Conservation (phyloP, 73 alveolate genomes). For the Stentor coeruleus region DNA sequence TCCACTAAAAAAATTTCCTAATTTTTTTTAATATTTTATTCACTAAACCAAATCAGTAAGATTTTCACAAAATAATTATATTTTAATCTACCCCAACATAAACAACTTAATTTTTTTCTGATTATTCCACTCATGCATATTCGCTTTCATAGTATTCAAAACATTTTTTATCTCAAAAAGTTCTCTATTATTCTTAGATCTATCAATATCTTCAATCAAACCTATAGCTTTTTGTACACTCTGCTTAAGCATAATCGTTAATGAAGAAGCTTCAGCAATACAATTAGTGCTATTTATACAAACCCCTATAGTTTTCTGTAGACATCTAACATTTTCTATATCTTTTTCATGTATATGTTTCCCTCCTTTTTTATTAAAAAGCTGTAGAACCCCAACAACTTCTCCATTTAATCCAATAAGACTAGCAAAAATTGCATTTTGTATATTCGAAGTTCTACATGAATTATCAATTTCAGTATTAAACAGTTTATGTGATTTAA, state of each 20-base stretch:
- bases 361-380: slow-evolving; percentile 7
- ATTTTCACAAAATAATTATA: no score
- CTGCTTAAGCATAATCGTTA: neutral
- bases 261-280: neutral
- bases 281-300: neutral
- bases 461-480: slow-evolving; percentile 6
- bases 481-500: neutral
- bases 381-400: neutral
- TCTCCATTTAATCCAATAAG: neutral
- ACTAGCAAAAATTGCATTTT: neutral
- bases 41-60: no score
- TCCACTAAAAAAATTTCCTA: no score
- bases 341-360: neutral
- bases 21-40: no score
- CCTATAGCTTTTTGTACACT: neutral
- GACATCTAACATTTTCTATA: neutral
- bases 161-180: no score
- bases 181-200: no score
- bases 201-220: no score
- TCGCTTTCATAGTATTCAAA: no score
- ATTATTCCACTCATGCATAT: no score
- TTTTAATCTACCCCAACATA: no score
- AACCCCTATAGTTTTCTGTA: neutral
- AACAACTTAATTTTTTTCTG: no score
- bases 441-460: neutral